phyloP scores from a whole-genome alignment of 345 rosid genomes.

The Citrus reticulata region DNA sequence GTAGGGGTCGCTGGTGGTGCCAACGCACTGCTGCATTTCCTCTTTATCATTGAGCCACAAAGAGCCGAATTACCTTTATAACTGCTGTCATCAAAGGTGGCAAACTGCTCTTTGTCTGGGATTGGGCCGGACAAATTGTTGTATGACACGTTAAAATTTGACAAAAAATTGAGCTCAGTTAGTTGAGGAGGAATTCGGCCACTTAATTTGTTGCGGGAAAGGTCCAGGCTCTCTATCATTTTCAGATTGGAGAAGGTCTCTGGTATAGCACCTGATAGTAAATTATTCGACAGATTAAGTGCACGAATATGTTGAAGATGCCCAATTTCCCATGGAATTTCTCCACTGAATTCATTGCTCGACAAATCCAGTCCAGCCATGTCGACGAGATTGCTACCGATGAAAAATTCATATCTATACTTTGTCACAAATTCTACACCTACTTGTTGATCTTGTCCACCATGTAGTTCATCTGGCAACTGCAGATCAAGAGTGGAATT shows the following conservation, averaged over 20 bases:
- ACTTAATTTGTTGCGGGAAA: no score
- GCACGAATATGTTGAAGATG: background rate
- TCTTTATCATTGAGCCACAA: no score
- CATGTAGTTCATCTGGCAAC: rapidly evolving
- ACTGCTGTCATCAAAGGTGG: no score
- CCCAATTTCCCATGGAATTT: background rate
- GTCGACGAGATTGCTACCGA: background rate
- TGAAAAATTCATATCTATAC: background rate
- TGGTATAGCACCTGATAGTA: background rate
- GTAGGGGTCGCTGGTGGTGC: no score
- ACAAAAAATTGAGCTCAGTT: no score
- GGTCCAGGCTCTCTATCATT: background rate
- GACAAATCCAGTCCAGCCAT: background rate
- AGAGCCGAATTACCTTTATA: no score
- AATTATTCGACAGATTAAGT: background rate
- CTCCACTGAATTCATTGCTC: background rate
- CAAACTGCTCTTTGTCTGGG: no score
- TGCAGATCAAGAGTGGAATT: background rate
- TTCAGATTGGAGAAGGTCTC: background rate
- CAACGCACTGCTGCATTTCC: no score
- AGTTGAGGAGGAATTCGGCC: no score
- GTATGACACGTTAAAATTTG: no score
- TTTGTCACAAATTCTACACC: background rate
- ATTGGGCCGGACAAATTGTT: no score
- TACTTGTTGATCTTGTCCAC: no score